A percentile compares a stretch with the other conserved stretches of the same genome.
These are phyloP conservation scores for Amoebophrya sp. DNA, from an alignment of 169 alveolate species.

Conservation along the genomic window DNA sequence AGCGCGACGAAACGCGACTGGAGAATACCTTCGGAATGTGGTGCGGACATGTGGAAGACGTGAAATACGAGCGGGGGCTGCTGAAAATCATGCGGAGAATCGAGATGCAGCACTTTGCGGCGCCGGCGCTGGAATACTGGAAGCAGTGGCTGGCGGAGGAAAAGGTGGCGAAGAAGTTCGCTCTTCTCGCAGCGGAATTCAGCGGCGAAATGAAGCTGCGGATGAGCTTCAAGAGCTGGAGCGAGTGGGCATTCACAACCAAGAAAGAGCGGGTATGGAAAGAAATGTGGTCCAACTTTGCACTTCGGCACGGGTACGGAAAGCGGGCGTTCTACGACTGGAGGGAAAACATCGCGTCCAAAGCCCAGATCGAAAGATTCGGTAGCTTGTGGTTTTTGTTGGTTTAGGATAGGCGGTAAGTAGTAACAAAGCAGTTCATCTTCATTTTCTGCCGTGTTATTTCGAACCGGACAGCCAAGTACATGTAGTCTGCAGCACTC, in stretches of 20 bases:
- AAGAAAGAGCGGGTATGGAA: not conserved
- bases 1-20: not conserved
- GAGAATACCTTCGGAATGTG: not conserved
- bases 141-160: not conserved
- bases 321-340: not conserved
- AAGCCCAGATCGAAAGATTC: not conserved
- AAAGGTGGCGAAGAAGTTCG: not conserved
- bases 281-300: not conserved
- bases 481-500: too few species aligned
- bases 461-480: too few species aligned
- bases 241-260: not conserved
- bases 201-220: not conserved
- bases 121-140: not conserved
- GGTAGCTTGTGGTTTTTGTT: not conserved
- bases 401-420: too few species aligned
- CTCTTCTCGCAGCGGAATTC: not conserved
- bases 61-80: not conserved
- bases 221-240: not conserved
- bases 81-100: not conserved
- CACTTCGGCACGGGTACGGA: not conserved
- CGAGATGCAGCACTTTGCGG: not conserved
- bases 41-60: not conserved
- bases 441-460: too few species aligned
- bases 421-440: too few species aligned
- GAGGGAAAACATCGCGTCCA: not conserved